Evolutionary conservation across 176 grass and related monocot species (phyloP), one percentile per base, ranked within the genome.

Genomic region (Cenchrus americanus): DNA sequence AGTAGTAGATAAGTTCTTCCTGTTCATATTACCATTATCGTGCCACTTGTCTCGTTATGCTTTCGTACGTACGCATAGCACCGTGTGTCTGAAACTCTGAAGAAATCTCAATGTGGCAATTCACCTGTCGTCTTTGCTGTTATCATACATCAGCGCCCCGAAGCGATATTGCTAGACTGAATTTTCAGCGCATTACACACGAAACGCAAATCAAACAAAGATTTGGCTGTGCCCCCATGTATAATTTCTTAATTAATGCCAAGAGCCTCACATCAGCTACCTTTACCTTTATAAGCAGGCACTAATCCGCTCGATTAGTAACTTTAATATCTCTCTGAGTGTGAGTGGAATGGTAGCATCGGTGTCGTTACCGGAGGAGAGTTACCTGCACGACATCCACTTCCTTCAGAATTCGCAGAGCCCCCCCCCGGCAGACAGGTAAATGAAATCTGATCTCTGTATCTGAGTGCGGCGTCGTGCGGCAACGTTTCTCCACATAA

Each of bases 401-500:
- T 69, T 44, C 11, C 1, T 43, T 8, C 41, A 48, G 5, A 49
- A 1, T 70, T 37, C 42, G 24, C 42, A 40, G 78, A 37, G 1
- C 12, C 27, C 27, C 12, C 27, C 27, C 27, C 27, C 27, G 27
- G 27, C 27, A 30, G 27, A 2, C 27, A 30, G 27, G 27, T 30
- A 30, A 30, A 30, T 30, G 27, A 30, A 30, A 30, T 30, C 27
- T 30, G 27, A 30, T 37, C 34, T 37, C 34, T 37, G 4, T 37
- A 4, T 37, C 34, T 10, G 23, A 42, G 24, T 41, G 24, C 14
- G 12, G 75, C 51, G 49, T 23, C 59, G 64, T 84, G 81, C 89
- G 66, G 65, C 82, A 67, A 77, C 85, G 82, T 71, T 91, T 88
- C 89, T 82, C 89, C 77, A 82, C 85, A 82, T 91, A 88, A 67